Percentiles rank a stretch among this genome's conserved stretches.
Evolutionary conservation across 495 filamentous ascomycete species (phyloP).

Genomic region (Talaromyces trachyspermus): DNA sequence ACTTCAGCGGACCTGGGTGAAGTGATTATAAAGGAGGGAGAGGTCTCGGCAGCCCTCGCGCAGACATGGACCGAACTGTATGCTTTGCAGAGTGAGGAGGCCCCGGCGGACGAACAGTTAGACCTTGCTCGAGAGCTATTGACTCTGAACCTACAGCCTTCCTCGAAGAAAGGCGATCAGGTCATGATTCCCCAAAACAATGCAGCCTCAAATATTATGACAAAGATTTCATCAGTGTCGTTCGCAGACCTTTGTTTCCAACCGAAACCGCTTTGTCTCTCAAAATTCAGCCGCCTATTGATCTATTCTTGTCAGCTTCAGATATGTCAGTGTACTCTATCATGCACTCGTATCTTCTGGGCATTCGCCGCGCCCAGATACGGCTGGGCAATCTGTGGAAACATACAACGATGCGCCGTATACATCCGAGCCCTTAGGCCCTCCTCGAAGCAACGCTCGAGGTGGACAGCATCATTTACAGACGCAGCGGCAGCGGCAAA

Average conservation of each 20-base stretch:
- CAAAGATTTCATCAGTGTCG: constrained; percentile 28
- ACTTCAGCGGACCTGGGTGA: constrained; percentile 34
- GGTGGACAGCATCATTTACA: constrained; percentile 48
- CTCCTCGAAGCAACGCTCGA: constrained; percentile 52
- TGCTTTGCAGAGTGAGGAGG: constrained; percentile 63
- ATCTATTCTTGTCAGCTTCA: constrained; percentile 70
- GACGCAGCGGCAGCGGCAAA: constrained; percentile 50
- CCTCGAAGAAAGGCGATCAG: constrained; percentile 19
- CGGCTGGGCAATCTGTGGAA: constrained; percentile 79
- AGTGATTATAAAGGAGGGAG: constrained; percentile 75
- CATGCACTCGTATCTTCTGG: constrained; percentile 80
- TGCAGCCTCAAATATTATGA: constrained; percentile 15
- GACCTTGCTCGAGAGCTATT: constrained; percentile 75
- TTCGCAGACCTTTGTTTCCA: constrained; percentile 84
- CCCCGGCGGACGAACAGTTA: constrained; percentile 64
- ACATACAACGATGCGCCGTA: constrained; percentile 64
- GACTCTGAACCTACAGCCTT: constrained; percentile 48
- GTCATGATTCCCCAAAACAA: constrained; percentile 31
- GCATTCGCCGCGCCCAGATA: constrained; percentile 74
- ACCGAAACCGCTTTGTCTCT: constrained; percentile 63
- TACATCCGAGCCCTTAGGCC: constrained; percentile 61
- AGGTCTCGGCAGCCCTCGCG: constrained; percentile 65
- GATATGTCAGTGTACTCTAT: constrained; percentile 73
- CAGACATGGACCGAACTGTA: constrained; percentile 72
- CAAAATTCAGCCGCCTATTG: constrained; percentile 70